Conservation (phyloP, 2,329 filamentous ascomycete genomes). For the Aurifilum marmelostoma region DNA sequence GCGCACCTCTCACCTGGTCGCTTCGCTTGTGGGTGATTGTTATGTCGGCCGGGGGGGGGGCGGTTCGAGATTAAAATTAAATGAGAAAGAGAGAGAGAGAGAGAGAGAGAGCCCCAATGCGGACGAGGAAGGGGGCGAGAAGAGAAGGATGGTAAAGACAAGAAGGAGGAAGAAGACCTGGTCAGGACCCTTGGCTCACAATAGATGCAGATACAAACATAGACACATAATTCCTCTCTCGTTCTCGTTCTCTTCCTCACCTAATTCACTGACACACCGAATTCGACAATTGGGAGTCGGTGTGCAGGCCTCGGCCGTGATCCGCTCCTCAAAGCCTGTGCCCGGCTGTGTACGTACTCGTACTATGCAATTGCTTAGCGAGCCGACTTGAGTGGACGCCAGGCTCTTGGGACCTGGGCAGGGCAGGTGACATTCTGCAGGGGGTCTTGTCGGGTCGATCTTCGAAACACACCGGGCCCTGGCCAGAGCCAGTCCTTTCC, state of each 20-base stretch:
- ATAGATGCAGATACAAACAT: neutral
- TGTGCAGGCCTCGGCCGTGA: constrained; percentile 12
- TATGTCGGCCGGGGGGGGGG: neutral
- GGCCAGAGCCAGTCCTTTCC: neutral
- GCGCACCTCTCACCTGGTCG: neutral
- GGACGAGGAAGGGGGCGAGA: neutral
- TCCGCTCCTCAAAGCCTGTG: neutral
- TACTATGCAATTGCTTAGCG: neutral
- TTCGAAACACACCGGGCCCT: neutral
- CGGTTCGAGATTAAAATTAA: constrained; percentile 7
- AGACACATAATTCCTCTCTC: neutral
- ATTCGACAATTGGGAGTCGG: constrained; percentile 10
- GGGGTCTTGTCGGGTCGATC: neutral
- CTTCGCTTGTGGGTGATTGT: neutral
- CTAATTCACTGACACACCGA: neutral
- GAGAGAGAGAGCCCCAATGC: neutral
- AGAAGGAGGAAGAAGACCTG: neutral
- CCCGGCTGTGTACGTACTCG: neutral
- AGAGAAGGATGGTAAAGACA: neutral
- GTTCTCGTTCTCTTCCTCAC: neutral
- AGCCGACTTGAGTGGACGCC: neutral
- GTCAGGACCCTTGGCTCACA: neutral
- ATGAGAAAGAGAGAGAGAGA: constrained; percentile 12
- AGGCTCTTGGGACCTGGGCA: constrained; percentile 1
- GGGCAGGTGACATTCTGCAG: constrained; percentile 11